phyloP scores from a whole-genome alignment of 2,329 filamentous ascomycete species.

The Biscogniauxia mediterranea region DNA sequence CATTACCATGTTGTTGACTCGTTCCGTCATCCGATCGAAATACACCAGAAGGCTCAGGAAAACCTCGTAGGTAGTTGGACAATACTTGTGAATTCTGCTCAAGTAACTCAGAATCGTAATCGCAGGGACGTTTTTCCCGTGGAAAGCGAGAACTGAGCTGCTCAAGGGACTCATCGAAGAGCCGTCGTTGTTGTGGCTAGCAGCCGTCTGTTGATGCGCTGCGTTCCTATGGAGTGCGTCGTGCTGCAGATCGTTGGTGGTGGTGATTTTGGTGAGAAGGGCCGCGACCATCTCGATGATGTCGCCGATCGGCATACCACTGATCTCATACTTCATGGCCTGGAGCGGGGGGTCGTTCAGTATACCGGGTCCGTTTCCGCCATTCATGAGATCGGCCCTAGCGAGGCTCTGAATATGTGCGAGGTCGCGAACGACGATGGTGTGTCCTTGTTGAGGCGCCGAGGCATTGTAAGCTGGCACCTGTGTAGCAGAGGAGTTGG shows the following conservation, averaged over 20 bases:
- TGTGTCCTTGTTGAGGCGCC: conserved; percentile 43
- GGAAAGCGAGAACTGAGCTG: conserved; percentile 82
- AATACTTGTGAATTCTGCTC: conserved; percentile 96
- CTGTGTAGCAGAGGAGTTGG: conserved; percentile 24
- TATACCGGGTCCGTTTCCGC: conserved; percentile 45
- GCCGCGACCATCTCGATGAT: conserved; percentile 99
- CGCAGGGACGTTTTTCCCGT: conserved; percentile 95
- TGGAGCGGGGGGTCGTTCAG: conserved; percentile 51
- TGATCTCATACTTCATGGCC: conserved; percentile 83
- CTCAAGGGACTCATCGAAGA: conserved; percentile 60
- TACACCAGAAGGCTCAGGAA: conserved; percentile 94
- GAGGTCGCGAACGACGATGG: conserved; percentile 82
- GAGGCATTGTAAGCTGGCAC: conserved; percentile 35
- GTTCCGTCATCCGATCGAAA: conserved; percentile 98
- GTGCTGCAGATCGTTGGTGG: conserved; percentile 92
- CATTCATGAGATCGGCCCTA: conserved; percentile 67
- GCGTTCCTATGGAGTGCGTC: conserved; percentile 78
- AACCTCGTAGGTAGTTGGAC: conserved; percentile 96
- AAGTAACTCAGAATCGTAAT: conserved; percentile 97
- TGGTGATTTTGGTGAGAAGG: conserved; percentile 93
- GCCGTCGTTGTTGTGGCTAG: conserved; percentile 40
- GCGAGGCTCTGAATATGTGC: conserved; percentile 90
- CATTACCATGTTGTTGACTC: conserved; percentile 79
- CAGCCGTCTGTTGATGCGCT: conserved; percentile 56
- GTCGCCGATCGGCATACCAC: conserved; percentile 93